Base-by-base conservation (phyloP, 2,329 filamentous ascomycete species). In the Neofusicoccum parvum region DNA sequence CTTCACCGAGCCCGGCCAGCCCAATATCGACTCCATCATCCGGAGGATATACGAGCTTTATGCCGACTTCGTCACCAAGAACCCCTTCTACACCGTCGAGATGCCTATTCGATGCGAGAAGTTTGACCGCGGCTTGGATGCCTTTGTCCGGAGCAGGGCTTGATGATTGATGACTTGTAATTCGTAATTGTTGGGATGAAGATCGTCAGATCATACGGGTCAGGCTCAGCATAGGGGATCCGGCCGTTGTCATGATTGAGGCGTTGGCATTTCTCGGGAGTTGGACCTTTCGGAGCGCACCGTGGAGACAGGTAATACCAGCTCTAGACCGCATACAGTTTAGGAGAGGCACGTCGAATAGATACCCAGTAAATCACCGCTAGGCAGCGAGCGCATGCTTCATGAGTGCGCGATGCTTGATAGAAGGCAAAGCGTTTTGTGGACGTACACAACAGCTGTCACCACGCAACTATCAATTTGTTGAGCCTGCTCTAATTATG, bases 41-140 rank as follows among this genome's bases (percentile, higher is more conserved):
- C 86, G 88, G 75, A 90, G 88, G 77, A 90, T 97, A 72, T 98
- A 99, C 78, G 95, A 98, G 77, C 81, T 98, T 62, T 99, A 98
- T 81, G 87, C 92, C 59, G 95, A 99, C 79, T 98, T 92, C 77
- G 95, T 99, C 71, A 98, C 97, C 92, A 99, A 98, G 85, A 99
- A 99, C 78, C 95, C 95, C 0, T 99, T 99, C 76, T 98, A 98
- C 80, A 94, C 95, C 74, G 84, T 97, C 65, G 95, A 99, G 81
- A 99, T 98, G 94, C 95, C 95, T 6, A 88, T 99, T 63, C 86
- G 95, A 68, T 97, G 95, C 80, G 95, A 98, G 75, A 91, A 92
- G 72, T 99, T 97, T 81, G 95, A 99, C 78, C 85, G 94, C 72
- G 92, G 92, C 78, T 78, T 97, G 69, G 86, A 87, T 70, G 91